Base-by-base conservation (phyloP, 495 filamentous ascomycete genomes). In the Aspergillus carlsbadensis region DNA sequence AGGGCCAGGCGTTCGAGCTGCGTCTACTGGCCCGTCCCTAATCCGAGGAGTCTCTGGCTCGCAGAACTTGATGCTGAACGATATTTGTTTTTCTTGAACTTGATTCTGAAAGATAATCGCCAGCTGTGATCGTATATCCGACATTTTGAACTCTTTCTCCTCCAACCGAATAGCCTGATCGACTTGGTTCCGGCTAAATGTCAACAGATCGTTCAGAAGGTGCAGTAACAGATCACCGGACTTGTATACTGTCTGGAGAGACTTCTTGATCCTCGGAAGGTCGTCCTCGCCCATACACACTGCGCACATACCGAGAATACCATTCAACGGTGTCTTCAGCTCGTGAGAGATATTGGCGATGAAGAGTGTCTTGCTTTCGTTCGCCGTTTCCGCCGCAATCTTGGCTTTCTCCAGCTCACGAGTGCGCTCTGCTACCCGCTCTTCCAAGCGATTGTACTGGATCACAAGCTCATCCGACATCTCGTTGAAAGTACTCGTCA, bases 331-430 rank as follows among this genome's bases (percentile, higher is more conserved):
- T 2, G 92, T 96, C 67, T 95, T 92, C 13, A 97, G 78, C 67
- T 96, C 92, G 65, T 97, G 92, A 3, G 91, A 95, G 24, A 97
- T 96, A 61, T 97, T 97, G 26, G 92, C 92, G 58, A 97, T 93
- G 70, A 97, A 97, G 21, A 96, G 70, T 6, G 92, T 96, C 72
- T 97, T 96, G 75, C 90, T 94, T 69, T 96, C 89, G 62, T 96
- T 96, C 7, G 92, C 92, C 13, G 89, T 86, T 65, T 96, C 92
- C 5, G 92, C 92, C 2, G 91, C 89, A 72, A 91, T 86, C 69
- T 96, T 96, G 63, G 89, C 91, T 50, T 89, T 83, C 69, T 96
- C 91, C 3, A 95, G 80, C 65, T 96, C 89, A 18, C 80, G 80
- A 18, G 92, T 97, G 37, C 92, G 82, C 70, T 93, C 85, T 0